Percentiles rank a stretch among this genome's conserved stretches.
Evolutionary conservation across 768 basidiomycete species (phyloP).

Genomic region (Fibroporia radiculosa): DNA sequence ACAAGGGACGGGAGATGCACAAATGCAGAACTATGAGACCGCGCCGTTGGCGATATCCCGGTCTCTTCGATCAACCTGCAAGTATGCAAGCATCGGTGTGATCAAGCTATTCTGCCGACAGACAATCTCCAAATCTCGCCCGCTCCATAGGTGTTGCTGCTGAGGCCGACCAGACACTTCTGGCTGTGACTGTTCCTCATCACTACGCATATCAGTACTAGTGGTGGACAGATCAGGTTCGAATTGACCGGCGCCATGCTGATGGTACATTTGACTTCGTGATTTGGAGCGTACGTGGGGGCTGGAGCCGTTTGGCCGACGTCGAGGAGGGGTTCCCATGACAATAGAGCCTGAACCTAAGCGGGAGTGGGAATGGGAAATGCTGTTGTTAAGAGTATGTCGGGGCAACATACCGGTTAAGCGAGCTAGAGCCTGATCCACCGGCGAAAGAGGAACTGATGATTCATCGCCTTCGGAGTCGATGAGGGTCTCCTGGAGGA

Average conservation of each 20-base stretch:
- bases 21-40: not conserved
- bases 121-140: constrained; percentile 76
- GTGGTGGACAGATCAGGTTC: constrained; percentile 49
- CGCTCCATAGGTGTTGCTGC: constrained; percentile 58
- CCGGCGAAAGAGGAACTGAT: constrained; percentile 19
- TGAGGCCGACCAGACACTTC: constrained; percentile 24
- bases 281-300: constrained; percentile 58
- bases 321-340: constrained; percentile 9
- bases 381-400: constrained; percentile 1
- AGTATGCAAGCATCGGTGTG: constrained; percentile 58
- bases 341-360: constrained; percentile 19
- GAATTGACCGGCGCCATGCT: constrained; percentile 53
- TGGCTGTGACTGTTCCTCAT: constrained; percentile 13
- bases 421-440: constrained; percentile 29
- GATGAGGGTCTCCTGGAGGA: constrained; percentile 80
- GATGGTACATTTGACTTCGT: constrained; percentile 60
- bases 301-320: constrained; percentile 10
- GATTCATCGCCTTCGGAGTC: constrained; percentile 22
- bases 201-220: constrained; percentile 6
- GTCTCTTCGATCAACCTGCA: constrained; percentile 37
- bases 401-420: constrained; percentile 11
- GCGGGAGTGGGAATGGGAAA: constrained; percentile 7
- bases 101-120: constrained; percentile 90
- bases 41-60: constrained; percentile 1
- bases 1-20: not conserved